Evolutionary conservation across 2,329 filamentous ascomycete species (phyloP).

Genomic region (Exophiala phaeomuriformis): DNA sequence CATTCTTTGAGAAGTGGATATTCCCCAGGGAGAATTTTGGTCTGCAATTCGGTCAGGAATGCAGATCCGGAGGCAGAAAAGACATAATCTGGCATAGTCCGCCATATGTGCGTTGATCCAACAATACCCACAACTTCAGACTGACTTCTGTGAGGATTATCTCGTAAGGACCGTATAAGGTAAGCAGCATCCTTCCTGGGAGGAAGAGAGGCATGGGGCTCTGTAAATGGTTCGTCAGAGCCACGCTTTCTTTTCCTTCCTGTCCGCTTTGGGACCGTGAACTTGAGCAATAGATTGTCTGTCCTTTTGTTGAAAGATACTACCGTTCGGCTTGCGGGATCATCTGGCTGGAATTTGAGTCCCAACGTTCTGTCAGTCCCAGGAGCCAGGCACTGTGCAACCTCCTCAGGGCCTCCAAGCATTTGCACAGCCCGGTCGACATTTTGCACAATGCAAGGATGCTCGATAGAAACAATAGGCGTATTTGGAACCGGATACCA

Average conservation of each 20-base stretch:
- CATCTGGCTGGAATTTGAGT: slow-evolving; percentile 71
- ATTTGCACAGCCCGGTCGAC: slow-evolving; percentile 57
- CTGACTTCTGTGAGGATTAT: slow-evolving; percentile 61
- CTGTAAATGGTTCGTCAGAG: slow-evolving; percentile 58
- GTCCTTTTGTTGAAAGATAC: slow-evolving; percentile 67
- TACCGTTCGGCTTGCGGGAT: slow-evolving; percentile 70
- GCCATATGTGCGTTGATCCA: slow-evolving; percentile 76
- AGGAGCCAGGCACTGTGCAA: slow-evolving; percentile 47
- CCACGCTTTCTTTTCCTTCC: slow-evolving; percentile 79
- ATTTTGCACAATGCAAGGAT: slow-evolving; percentile 60
- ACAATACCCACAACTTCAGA: slow-evolving; percentile 66
- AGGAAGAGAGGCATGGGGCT: slow-evolving; percentile 34
- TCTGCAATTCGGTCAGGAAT: slow-evolving; percentile 63
- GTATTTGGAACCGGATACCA: slow-evolving; percentile 47
- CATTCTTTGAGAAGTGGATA: slow-evolving; percentile 60
- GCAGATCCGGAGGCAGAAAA: slow-evolving; percentile 62
- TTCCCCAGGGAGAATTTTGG: slow-evolving; percentile 64
- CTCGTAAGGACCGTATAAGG: slow-evolving; percentile 58
- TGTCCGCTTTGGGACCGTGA: slow-evolving; percentile 79
- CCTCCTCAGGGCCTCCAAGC: slow-evolving; percentile 50
- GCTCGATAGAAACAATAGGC: slow-evolving; percentile 56
- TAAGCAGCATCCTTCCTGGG: slow-evolving; percentile 47
- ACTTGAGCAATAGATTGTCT: slow-evolving; percentile 77
- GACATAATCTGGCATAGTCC: slow-evolving; percentile 76
- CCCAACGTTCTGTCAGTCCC: slow-evolving; percentile 48